These are phyloP conservation scores for Fusarium sp. DNA, from an alignment of 2,329 filamentous ascomycete species.

Conservation along the genomic window DNA sequence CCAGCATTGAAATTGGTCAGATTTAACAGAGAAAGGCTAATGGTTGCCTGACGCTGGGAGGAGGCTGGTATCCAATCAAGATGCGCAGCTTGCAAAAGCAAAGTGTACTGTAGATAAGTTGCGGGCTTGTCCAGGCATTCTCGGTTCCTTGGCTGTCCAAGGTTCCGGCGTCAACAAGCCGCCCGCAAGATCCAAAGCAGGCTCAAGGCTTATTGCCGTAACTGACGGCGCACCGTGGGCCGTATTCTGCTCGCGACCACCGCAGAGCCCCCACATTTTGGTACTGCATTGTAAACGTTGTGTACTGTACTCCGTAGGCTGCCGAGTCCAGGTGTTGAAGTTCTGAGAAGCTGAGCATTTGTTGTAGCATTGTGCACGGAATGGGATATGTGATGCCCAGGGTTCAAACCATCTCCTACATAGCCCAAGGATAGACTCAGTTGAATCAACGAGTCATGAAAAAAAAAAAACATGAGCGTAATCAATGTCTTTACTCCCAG, in stretches of 20 bases:
- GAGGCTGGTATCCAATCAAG: slow-evolving; percentile 33
- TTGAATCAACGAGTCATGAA: slow-evolving; percentile 31
- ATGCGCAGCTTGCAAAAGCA: slow-evolving; percentile 31
- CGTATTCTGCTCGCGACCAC: slow-evolving; percentile 34
- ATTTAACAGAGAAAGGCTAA: slow-evolving; percentile 21
- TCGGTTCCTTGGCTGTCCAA: slow-evolving; percentile 32
- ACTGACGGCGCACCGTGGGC: slow-evolving; percentile 21
- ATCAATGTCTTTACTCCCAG: slow-evolving; percentile 15
- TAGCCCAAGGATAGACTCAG: not conserved
- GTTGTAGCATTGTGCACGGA: not conserved
- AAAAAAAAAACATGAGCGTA: slow-evolving; percentile 5
- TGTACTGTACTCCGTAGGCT: not conserved
- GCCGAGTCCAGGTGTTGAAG: slow-evolving; percentile 3
- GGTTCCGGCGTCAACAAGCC: slow-evolving; percentile 26
- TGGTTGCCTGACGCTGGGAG: slow-evolving; percentile 13
- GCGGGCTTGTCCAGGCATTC: slow-evolving; percentile 7
- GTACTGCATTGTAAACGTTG: not conserved
- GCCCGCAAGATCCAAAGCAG: slow-evolving; percentile 26
- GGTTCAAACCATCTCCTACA: not conserved
- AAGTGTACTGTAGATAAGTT: slow-evolving; percentile 12
- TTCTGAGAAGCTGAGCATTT: not conserved
- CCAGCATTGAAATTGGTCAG: slow-evolving; percentile 10
- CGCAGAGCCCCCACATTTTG: not conserved
- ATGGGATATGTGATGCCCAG: no score
- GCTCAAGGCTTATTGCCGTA: slow-evolving; percentile 25